Evolutionary conservation across 225 moss, liverwort and hornwort genomes (phyloP).

Genomic region (Bryoerythrophyllum caledonicum): DNA sequence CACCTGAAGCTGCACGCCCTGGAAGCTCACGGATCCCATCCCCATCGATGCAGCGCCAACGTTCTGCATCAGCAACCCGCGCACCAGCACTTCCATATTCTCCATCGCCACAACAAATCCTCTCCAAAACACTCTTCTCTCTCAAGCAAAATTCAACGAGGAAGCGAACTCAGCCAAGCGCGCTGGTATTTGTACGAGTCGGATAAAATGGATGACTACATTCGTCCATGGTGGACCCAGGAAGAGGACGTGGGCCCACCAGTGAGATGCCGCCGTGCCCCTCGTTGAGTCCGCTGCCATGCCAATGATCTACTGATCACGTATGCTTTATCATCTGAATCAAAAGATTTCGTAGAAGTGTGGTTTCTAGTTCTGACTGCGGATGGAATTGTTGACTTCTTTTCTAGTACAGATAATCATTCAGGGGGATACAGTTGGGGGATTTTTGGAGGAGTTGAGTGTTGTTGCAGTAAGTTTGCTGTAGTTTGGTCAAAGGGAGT

Average conservation of each 20-base stretch:
- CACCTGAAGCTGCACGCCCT: constrained; percentile 45
- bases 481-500: neutral
- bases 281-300: constrained; percentile 16
- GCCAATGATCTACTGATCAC: neutral
- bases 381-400: constrained; percentile 36
- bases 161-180: no score
- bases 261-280: constrained; percentile 3
- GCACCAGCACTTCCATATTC: constrained; percentile 48
- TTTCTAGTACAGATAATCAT: neutral
- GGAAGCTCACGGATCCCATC: constrained; percentile 24
- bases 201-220: no score
- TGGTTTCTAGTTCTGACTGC: neutral
- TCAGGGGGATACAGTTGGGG: no score
- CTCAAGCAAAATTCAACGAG: neutral
- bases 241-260: neutral
- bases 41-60: constrained; percentile 16
- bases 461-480: neutral
- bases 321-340: no score
- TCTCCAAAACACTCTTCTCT: neutral
- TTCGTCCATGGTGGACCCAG: neutral
- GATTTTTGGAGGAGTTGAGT: neutral
- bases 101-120: constrained; percentile 33
- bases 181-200: no score
- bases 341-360: no score
- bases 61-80: constrained; percentile 43